Evolutionary conservation across 2,329 filamentous ascomycete species (phyloP), one percentile per base, ranked within the genome.

Genomic region (Nothophaeocryptopus gaeumannii): DNA sequence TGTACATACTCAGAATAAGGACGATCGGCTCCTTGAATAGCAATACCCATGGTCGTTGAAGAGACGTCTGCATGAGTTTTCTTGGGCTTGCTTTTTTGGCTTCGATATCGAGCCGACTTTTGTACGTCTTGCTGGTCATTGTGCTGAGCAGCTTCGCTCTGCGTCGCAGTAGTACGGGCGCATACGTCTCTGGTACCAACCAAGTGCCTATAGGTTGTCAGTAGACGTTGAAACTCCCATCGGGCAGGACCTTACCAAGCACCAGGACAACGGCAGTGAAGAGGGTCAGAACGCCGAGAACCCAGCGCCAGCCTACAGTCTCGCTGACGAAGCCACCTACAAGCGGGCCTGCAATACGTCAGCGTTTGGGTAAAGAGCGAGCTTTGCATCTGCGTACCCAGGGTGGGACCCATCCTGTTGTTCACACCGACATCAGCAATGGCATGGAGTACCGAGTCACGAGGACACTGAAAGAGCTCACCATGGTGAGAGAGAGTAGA

Each of bases 331-430:
- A 39, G 13, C 38, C 38, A 7, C 38, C 38, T 13, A 39, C 38
- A 12, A 39, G 12, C 3, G 33, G 14, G 12, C 33, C 33, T 26
- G 20, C 20, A 7, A 26, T 7, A 26, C 7, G 20, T 26, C 20
- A 26, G 20, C 90, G 63, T 95, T 7, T 26, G 20, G 3, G 20
- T 7, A 26, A 26, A 26, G n/a, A n/a, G n/a, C n/a, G n/a, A n/a
- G n/a, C n/a, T n/a, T n/a, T n/a, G n/a, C n/a, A n/a, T n/a, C n/a
- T n/a, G n/a, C n/a, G n/a, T 26, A 26, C 20, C 20, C 7, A 26
- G 20, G 67, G 95, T 80, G 0, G 91, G 90, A 0, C 89, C 90
- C 45, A 96, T 83, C 53, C 79, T 82, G 83, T 89, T 7, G 7
- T 26, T 26, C 20, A 26, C 3, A 26, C 20, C 3, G 20, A 26